phyloP scores from a whole-genome alignment of 352 stramenopile genomes.

The Aphanomyces astaci region DNA sequence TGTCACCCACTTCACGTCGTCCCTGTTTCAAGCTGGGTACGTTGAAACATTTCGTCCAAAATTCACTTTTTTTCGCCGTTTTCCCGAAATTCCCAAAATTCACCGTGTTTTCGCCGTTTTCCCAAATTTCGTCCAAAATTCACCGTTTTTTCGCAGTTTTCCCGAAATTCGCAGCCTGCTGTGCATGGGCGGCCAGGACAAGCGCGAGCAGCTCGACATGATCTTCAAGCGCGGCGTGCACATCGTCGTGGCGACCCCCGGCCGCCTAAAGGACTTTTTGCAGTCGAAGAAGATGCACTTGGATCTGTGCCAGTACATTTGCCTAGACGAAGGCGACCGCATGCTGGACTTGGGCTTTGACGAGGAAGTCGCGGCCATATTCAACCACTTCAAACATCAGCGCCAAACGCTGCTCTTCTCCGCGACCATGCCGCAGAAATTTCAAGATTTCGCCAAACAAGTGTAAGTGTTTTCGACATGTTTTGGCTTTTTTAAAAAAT shows the following conservation, averaged over 20 bases:
- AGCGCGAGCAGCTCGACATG: conserved; percentile 85
- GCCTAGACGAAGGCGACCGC: conserved; percentile 96
- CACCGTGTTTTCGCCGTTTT: no score
- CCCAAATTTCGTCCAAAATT: neutral
- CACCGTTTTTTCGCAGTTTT: conserved; percentile 26
- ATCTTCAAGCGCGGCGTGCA: conserved; percentile 88
- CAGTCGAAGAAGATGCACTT: conserved; percentile 93
- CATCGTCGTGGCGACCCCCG: conserved; percentile 95
- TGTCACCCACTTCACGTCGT: conserved; percentile 88
- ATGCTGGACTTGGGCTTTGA: conserved; percentile 96
- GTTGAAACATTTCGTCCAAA: no score
- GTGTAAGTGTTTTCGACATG: conserved; percentile 33
- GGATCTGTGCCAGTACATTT: conserved; percentile 95
- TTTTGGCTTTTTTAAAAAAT: no score
- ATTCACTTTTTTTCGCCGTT: no score
- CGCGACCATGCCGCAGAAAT: conserved; percentile 99
- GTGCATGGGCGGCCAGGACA: conserved; percentile 94
- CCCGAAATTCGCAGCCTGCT: conserved; percentile 88
- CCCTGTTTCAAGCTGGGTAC: conserved; percentile 52
- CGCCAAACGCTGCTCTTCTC: conserved; percentile 97
- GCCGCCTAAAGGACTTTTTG: conserved; percentile 94
- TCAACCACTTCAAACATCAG: conserved; percentile 97
- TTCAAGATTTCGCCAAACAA: conserved; percentile 97
- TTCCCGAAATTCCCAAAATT: no score
- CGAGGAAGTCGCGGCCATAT: conserved; percentile 92